phyloP scores from a whole-genome alignment of 768 basidiomycete genomes.

The Leccinum longicurvipes region DNA sequence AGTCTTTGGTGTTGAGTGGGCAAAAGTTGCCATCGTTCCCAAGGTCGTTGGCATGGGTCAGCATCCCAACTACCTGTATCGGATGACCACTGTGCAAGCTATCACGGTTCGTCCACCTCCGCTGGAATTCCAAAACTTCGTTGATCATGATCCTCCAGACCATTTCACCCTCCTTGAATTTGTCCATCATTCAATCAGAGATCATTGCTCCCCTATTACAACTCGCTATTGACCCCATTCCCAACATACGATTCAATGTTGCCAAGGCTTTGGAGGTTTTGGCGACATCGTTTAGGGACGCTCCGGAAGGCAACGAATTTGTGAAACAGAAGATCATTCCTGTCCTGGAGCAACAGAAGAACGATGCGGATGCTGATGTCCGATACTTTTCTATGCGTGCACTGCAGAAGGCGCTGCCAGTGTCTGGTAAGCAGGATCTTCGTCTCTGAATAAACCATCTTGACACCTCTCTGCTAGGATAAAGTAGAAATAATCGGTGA shows the following conservation, averaged over 20 bases:
- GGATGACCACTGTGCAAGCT: conserved; percentile 99
- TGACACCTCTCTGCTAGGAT: conserved; percentile 17
- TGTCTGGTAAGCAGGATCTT: conserved; percentile 33
- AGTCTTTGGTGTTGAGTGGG: conserved; percentile 99
- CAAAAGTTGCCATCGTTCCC: conserved; percentile 87
- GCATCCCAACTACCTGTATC: conserved; percentile 94
- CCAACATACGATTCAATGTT: conserved; percentile 99
- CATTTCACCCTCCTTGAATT: conserved; percentile 86
- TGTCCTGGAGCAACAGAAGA: conserved; percentile 81
- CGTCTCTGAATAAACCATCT: not conserved
- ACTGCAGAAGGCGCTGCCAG: conserved; percentile 51
- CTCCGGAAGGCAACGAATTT: conserved; percentile 71
- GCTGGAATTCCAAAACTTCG: too few relatives aligned
- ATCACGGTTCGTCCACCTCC: conserved; percentile 69
- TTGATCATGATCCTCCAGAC: conserved; percentile 52
- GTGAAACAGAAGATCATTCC: conserved; percentile 73
- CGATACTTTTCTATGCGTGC: conserved; percentile 89
- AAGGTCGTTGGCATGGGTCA: conserved; percentile 97
- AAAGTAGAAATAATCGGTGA: conserved; percentile 19
- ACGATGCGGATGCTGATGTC: conserved; percentile 93
- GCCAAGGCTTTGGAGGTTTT: conserved; percentile 92
- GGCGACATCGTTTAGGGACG: conserved; percentile 61
- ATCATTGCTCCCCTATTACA: conserved; percentile 82
- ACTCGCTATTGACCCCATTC: conserved; percentile 87
- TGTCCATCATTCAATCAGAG: conserved; percentile 79